Percentiles rank a stretch among this genome's conserved stretches.
Evolutionary conservation across 2,329 filamentous ascomycete species (phyloP).

Genomic region (Neofusicoccum umdonicola): DNA sequence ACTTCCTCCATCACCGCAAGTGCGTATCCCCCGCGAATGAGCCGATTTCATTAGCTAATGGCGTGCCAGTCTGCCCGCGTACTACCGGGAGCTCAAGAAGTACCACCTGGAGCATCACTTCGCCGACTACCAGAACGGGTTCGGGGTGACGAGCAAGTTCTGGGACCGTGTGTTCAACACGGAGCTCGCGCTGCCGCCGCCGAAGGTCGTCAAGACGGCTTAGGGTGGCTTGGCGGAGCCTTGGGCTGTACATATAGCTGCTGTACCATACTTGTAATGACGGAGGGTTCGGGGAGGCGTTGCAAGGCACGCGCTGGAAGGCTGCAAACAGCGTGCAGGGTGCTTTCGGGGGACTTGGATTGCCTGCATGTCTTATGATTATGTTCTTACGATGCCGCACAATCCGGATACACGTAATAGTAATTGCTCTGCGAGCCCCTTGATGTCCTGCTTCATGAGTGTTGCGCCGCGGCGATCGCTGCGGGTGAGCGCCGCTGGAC

Average conservation of each 20-base stretch:
- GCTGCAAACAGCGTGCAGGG: background rate
- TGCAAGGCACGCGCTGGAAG: background rate
- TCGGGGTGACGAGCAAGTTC: constrained; percentile 93
- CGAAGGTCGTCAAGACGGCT: constrained; percentile 49
- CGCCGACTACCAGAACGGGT: constrained; percentile 95
- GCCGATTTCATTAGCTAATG: constrained; percentile 18
- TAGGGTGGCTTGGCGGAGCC: constrained; percentile 20
- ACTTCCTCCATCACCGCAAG: constrained; percentile 96
- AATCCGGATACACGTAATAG: background rate
- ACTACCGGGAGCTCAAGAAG: constrained; percentile 92
- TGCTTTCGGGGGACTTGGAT: background rate
- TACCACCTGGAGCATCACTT: constrained; percentile 97
- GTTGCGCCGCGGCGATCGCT: constrained; percentile 1
- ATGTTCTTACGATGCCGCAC: background rate
- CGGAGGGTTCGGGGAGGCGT: background rate
- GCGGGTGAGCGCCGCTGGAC: background rate
- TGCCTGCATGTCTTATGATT: constrained; percentile 6
- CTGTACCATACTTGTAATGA: constrained; percentile 17
- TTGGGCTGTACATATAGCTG: background rate
- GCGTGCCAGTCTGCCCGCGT: constrained; percentile 65
- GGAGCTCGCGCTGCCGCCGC: constrained; percentile 60
- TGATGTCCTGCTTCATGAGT: background rate
- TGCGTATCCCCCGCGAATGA: constrained; percentile 39
- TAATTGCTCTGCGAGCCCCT: background rate
- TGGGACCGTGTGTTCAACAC: constrained; percentile 95